Evolutionary conservation across 2,329 filamentous ascomycete genomes (phyloP).

Genomic region (Sporothrix luriei): DNA sequence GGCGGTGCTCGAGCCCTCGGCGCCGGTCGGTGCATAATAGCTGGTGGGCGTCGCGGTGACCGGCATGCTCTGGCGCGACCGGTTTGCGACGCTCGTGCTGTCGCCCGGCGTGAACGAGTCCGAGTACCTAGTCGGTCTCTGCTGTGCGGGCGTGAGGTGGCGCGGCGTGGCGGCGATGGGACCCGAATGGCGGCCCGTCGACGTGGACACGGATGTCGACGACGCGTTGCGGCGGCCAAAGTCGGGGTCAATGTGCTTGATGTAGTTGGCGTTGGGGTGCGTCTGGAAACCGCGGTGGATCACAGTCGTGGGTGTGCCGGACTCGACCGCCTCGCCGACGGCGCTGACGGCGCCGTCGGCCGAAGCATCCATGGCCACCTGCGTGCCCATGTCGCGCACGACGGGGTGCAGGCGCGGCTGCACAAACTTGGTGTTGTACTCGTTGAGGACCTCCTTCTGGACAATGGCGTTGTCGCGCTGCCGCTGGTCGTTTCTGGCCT

Average conservation of each 20-base stretch:
- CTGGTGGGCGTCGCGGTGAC: conserved; percentile 9
- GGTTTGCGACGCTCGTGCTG: conserved; percentile 22
- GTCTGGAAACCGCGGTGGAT: conserved; percentile 77
- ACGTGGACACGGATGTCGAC: conserved; percentile 26
- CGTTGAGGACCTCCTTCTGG: conserved; percentile 87
- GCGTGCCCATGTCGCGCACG: conserved; percentile 76
- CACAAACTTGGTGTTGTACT: conserved; percentile 96
- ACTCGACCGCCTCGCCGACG: conserved; percentile 48
- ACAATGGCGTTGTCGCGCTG: conserved; percentile 81
- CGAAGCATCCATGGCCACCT: conserved; percentile 59
- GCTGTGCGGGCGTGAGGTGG: conserved; percentile 49
- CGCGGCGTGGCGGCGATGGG: conserved; percentile 46
- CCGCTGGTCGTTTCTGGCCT: conserved; percentile 77
- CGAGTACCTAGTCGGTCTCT: conserved; percentile 37
- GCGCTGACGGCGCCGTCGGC: conserved; percentile 36
- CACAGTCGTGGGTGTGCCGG: conserved; percentile 60
- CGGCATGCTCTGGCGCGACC: conserved; percentile 37
- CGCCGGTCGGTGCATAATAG: neutral
- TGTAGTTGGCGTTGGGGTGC: conserved; percentile 81
- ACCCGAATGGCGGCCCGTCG: conserved; percentile 46
- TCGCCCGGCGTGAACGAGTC: conserved; percentile 42
- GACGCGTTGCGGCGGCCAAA: conserved; percentile 42
- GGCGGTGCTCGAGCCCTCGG: neutral
- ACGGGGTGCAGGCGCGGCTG: conserved; percentile 83
- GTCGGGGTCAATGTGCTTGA: conserved; percentile 71